These are phyloP conservation scores for Leptographium galeiforme DNA, from an alignment of 2,329 filamentous ascomycete genomes.

Conservation along the genomic window DNA sequence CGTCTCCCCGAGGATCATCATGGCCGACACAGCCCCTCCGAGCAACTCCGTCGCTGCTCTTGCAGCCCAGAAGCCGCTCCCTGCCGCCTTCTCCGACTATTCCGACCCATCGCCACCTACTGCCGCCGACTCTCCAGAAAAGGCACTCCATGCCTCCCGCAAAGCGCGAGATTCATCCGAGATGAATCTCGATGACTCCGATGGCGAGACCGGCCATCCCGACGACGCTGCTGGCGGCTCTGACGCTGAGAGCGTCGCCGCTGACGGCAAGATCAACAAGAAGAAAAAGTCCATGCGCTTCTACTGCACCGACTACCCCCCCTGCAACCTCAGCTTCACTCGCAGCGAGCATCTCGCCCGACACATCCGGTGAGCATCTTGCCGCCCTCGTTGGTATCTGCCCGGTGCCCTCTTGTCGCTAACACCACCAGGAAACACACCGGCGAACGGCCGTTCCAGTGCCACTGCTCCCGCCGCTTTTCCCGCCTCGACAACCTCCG, in stretches of 20 bases:
- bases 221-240: conserved; percentile 42
- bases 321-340: conserved; percentile 89
- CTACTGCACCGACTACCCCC: conserved; percentile 89
- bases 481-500: conserved; percentile 88
- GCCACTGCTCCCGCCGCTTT: conserved; percentile 85
- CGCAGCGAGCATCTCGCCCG: conserved; percentile 88
- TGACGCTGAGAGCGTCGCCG: conserved; percentile 51
- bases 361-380: conserved; percentile 62
- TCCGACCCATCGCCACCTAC: conserved; percentile 18
- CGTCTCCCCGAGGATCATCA: conserved; percentile 2
- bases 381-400: too few species aligned
- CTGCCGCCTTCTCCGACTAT: conserved; percentile 30
- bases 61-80: conserved; percentile 39
- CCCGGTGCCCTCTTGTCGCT: background rate
- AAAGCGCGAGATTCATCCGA: conserved; percentile 54
- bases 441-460: conserved; percentile 90
- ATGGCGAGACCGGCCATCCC: conserved; percentile 40
- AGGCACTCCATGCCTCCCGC: conserved; percentile 31
- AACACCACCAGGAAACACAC: conserved; percentile 67
- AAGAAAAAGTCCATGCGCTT: conserved; percentile 97
- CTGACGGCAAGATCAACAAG: conserved; percentile 61
- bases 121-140: conserved; percentile 11
- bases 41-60: conserved; percentile 35
- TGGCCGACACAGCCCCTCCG: conserved; percentile 44
- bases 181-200: conserved; percentile 64